Base-by-base conservation (phyloP, 73 alveolate species). In the Blepharisma japonicum region DNA sequence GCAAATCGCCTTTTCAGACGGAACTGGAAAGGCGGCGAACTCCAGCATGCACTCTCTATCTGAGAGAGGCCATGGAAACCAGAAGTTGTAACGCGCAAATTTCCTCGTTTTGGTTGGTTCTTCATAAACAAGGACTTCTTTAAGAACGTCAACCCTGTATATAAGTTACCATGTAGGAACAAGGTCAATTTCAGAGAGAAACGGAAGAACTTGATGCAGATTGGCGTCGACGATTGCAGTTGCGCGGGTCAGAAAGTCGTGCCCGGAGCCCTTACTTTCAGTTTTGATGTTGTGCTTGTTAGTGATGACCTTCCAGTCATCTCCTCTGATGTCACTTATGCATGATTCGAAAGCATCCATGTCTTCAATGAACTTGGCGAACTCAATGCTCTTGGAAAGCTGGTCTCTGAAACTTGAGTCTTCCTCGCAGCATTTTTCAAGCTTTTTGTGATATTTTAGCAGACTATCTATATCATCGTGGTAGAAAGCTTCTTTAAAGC, bases 1-100 rank as follows among this genome's bases (percentile, higher is more conserved):
- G 23, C n/a, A 14, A 11, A 53, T 14, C 23, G 67, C 67, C 67
- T 20, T 53, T 53, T 20, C 23, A 14, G n/a, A 20, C n/a, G 4
- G 27, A 14, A 53, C n/a, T 14, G 67, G 67, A 53, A 53, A 20
- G n/a, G 67, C 67, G 4, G n/a, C 23, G 4, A 53, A 53, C 23
- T 53, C 67, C 67, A 53, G n/a, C n/a, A 53, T 20, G 23, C 67
- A 53, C n/a, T 53, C 27, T 53, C 67, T 53, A 53, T 53, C 67
- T 1, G 67, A 0, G n/a, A 53, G 27, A 14, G 67, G 67, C 67
- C 67, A 53, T 53, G 67, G 67, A 53, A 53, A 53, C 67, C 67
- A 53, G 67, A 53, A 53, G 23, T 14, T 11, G 23, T 53, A 53
- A 14, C 23, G n/a, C 4, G 23, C 67, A 11, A 53, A 53, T 20